Conservation (phyloP, 140 eudicot species). For the Flaveria floridana region DNA sequence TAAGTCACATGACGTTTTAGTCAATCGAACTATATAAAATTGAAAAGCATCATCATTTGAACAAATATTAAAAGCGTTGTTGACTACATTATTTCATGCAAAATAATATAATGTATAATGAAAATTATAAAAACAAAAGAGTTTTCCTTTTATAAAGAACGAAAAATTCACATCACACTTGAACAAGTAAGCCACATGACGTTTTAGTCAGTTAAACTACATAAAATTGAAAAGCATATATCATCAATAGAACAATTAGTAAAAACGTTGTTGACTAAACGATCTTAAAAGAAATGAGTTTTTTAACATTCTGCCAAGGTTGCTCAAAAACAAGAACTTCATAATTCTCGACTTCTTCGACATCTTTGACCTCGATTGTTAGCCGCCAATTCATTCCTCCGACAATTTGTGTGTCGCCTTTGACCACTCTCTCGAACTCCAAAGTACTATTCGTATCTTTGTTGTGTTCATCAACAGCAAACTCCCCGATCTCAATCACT, state of each 20-base stretch:
- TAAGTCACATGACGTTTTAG: too few relatives aligned
- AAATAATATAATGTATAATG: neutral
- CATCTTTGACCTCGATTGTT: slow-evolving; percentile 26
- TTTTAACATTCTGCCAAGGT: slow-evolving; percentile 22
- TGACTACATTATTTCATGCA: too few relatives aligned
- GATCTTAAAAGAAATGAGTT: slow-evolving; percentile 26
- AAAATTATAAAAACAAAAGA: too few relatives aligned
- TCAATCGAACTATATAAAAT: too few relatives aligned
- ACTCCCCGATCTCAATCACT: slow-evolving; percentile 35
- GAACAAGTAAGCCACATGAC: neutral
- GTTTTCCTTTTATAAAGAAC: neutral
- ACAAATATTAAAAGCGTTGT: too few relatives aligned
- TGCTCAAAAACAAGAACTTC: slow-evolving; percentile 29
- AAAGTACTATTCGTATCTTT: slow-evolving; percentile 26
- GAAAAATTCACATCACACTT: neutral
- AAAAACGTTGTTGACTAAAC: slow-evolving; percentile 6
- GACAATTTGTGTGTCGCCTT: slow-evolving; percentile 38
- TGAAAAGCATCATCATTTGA: too few relatives aligned
- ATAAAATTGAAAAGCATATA: neutral
- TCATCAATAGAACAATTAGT: neutral
- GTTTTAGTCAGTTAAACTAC: neutral
- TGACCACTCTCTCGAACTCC: slow-evolving; percentile 22
- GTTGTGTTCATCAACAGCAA: slow-evolving; percentile 46
- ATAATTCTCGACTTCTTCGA: neutral
- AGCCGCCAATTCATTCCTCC: slow-evolving; percentile 45